Evolutionary conservation across 495 filamentous ascomycete genomes (phyloP).

Genomic region (Thozetella sp.): DNA sequence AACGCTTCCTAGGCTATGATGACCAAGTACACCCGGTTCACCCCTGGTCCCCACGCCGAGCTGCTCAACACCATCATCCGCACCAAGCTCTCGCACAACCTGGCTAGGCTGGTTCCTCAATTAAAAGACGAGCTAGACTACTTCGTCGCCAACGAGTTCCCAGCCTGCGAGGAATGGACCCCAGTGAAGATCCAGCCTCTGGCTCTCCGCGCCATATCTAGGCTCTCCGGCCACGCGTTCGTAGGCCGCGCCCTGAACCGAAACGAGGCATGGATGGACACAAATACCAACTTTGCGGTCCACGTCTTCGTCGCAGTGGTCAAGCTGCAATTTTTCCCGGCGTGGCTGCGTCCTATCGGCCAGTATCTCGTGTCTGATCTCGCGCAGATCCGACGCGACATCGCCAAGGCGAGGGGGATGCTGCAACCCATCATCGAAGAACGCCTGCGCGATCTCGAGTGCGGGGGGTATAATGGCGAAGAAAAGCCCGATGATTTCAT

Average conservation of each 20-base stretch:
- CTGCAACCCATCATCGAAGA: constrained; percentile 28
- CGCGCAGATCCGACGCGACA: constrained; percentile 22
- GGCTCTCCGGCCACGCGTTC: constrained; percentile 30
- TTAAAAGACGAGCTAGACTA: constrained; percentile 33
- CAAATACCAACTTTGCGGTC: constrained; percentile 33
- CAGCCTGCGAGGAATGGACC: constrained; percentile 35
- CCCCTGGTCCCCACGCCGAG: constrained; percentile 27
- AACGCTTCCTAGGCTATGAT: constrained; percentile 26
- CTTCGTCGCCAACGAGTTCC: constrained; percentile 31
- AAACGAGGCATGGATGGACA: constrained; percentile 33
- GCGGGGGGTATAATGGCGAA: constrained; percentile 18
- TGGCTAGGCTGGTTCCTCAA: constrained; percentile 26
- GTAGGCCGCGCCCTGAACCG: constrained; percentile 31
- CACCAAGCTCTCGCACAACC: constrained; percentile 29
- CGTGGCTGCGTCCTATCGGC: constrained; percentile 30
- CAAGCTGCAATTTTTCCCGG: constrained; percentile 37
- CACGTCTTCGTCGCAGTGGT: constrained; percentile 36
- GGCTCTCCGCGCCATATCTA: constrained; percentile 29
- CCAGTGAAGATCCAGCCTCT: constrained; percentile 36
- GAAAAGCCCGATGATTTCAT: constrained; percentile 24
- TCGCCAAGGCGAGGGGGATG: constrained; percentile 26
- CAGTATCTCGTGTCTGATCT: constrained; percentile 31
- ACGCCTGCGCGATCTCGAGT: constrained; percentile 24
- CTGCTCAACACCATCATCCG: constrained; percentile 25
- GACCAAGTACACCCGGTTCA: constrained; percentile 35